These are phyloP conservation scores for Collybia sordida DNA, from an alignment of 768 basidiomycete species.

Conservation along the genomic window DNA sequence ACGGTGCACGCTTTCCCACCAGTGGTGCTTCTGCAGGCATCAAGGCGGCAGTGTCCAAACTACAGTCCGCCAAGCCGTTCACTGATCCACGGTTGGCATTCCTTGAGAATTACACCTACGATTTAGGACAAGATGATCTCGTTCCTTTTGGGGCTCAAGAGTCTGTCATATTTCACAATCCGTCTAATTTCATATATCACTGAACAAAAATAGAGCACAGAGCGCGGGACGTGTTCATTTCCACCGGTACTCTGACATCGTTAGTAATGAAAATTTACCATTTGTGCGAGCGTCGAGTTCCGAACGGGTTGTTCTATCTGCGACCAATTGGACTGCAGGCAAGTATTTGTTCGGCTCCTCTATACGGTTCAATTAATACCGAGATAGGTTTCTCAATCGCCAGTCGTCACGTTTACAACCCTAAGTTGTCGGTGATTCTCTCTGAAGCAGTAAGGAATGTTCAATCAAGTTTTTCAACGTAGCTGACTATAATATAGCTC, in stretches of 20 bases:
- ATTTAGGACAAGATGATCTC: conserved; percentile 56
- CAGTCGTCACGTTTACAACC: conserved; percentile 42
- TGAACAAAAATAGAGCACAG: conserved; percentile 23
- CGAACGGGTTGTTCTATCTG: conserved; percentile 63
- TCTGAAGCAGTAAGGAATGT: conserved; percentile 45
- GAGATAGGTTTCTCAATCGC: conserved; percentile 59
- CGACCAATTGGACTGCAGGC: conserved; percentile 73
- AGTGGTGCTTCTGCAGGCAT: conserved; percentile 42
- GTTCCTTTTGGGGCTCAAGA: conserved; percentile 68
- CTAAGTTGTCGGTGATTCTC: conserved; percentile 55
- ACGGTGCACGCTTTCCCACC: conserved; percentile 80
- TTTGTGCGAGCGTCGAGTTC: conserved; percentile 48
- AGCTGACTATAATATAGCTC: conserved; percentile 23
- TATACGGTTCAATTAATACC: background rate
- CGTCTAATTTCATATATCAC: background rate
- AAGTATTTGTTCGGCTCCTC: conserved; percentile 1
- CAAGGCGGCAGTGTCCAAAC: conserved; percentile 46
- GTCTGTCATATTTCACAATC: conserved; percentile 35
- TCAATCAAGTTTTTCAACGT: background rate
- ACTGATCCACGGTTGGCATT: conserved; percentile 53
- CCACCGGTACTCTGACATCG: conserved; percentile 50
- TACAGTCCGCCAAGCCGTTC: conserved; percentile 46
- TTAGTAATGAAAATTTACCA: conserved; percentile 44
- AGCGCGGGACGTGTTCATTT: conserved; percentile 53
- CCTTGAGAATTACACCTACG: conserved; percentile 54